Evolutionary conservation across 1,139 yeast species (phyloP), one percentile per base, ranked within the genome.

Genomic region (Yamadazyma friedrichii): DNA sequence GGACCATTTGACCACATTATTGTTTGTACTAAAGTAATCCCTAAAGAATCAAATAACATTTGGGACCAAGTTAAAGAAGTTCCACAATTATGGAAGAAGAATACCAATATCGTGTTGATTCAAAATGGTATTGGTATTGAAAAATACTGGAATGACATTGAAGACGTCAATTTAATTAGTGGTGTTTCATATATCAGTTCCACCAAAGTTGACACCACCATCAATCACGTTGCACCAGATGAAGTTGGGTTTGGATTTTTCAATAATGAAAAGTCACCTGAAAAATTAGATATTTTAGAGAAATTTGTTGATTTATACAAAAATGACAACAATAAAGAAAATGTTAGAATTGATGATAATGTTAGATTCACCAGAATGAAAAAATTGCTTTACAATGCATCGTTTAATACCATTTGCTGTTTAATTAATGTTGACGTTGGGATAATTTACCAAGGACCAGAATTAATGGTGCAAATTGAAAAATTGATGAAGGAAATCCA

Each of bases 121-220:
- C 93, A 86, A 59, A 86, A 86, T 54, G 95, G 95, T 2, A 68
- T 84, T 44, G 89, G 82, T 30, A 83, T 84, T 45, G 95, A 87
- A 56, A 66, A 66, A 42, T 78, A 84, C 2, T 73, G 82, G 53
- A 68, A 78, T 36, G 66, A 70, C 40, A 65, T 70, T 34, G 84
- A 71, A 54, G 93, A 93, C 6, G 61, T 67, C 0, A 76, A 77
- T 39, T 61, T 78, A 13, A 74, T 84, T 6, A 79, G 87, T 40
- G 93, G 89, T 6, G 85, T 84, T 8, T 74, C 85, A 2, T 75
- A 82, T 72, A 82, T 84, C 48, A 81, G 84, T n/a, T 80, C 88
- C 2, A 76, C 80, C 33, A 78, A 81, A 52, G 68, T 65, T 45
- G 47, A 44, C 1, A 67, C 75, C 42, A 82, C 82, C 8, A 70